phyloP scores from a whole-genome alignment of 495 filamentous ascomycete genomes.

The Sphaerosporella brunnea region DNA sequence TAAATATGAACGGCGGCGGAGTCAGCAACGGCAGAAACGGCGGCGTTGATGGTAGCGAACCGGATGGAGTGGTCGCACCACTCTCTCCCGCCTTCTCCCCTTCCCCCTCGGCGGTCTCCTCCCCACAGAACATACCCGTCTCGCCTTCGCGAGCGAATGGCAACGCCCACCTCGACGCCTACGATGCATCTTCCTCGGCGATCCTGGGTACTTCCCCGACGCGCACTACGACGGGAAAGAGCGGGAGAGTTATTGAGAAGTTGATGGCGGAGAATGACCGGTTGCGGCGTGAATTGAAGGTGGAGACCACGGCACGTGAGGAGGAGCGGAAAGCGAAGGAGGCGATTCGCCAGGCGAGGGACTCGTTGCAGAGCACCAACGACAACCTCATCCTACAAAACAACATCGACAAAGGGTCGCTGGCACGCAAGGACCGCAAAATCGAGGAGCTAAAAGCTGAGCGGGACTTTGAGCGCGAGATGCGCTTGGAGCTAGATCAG shows the following conservation, averaged over 20 bases:
- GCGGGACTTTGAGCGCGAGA: conserved; percentile 46
- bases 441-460: conserved; percentile 53
- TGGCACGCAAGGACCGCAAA: conserved; percentile 62
- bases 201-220: conserved; percentile 10
- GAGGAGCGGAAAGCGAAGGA: conserved; percentile 57
- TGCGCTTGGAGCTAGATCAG: conserved; percentile 44
- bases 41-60: no score
- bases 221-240: conserved; percentile 47
- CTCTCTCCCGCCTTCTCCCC: no score
- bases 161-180: neutral
- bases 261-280: conserved; percentile 78
- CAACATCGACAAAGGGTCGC: conserved; percentile 47
- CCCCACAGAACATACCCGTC: neutral
- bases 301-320: conserved; percentile 53
- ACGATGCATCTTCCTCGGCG: neutral
- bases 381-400: conserved; percentile 53
- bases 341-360: conserved; percentile 54
- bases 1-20: no score
- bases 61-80: no score
- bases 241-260: conserved; percentile 79
- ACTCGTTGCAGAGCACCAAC: conserved; percentile 46
- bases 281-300: conserved; percentile 58
- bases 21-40: no score
- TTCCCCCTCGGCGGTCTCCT: no score
- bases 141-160: neutral